Percentiles rank a stretch among this genome's conserved stretches.
These are phyloP conservation scores for Angomonas ambiguus DNA, from an alignment of 208 protist species.

Conservation along the genomic window DNA sequence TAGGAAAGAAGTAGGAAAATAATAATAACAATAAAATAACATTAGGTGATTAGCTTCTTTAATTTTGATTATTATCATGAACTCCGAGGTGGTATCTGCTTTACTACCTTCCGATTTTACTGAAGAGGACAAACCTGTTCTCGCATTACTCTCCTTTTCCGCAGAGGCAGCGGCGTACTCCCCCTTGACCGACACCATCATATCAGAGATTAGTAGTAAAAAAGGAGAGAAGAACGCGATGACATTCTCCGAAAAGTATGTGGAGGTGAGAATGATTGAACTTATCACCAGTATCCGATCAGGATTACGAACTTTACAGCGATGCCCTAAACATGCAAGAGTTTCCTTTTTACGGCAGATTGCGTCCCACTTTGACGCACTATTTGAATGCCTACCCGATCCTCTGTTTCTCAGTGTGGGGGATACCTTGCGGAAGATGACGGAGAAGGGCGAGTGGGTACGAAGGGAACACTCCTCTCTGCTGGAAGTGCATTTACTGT, in stretches of 20 bases:
- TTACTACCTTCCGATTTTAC: not conserved
- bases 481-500: constrained; percentile 40
- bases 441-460: constrained; percentile 5
- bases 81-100: too few relatives aligned
- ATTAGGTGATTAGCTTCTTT: too few relatives aligned
- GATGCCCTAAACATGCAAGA: constrained; percentile 23
- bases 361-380: constrained; percentile 17
- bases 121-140: not conserved
- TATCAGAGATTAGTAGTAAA: not conserved
- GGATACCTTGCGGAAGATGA: constrained; percentile 19
- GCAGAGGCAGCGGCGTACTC: not conserved
- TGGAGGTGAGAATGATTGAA: constrained; percentile 48
- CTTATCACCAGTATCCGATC: constrained; percentile 43
- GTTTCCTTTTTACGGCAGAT: constrained; percentile 20
- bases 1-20: too few relatives aligned
- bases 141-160: not conserved
- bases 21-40: too few relatives aligned
- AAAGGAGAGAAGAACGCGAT: not conserved
- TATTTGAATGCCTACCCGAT: constrained; percentile 51
- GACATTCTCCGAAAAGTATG: constrained; percentile 21
- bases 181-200: not conserved
- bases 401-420: constrained; percentile 55
- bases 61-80: too few relatives aligned
- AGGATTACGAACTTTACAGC: constrained; percentile 43
- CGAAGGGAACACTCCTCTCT: constrained; percentile 7